A percentile compares a stretch with the other conserved stretches of the same genome.
These are phyloP conservation scores for Cordyceps cateniannulata DNA, from an alignment of 2,329 filamentous ascomycete genomes.

Conservation along the genomic window DNA sequence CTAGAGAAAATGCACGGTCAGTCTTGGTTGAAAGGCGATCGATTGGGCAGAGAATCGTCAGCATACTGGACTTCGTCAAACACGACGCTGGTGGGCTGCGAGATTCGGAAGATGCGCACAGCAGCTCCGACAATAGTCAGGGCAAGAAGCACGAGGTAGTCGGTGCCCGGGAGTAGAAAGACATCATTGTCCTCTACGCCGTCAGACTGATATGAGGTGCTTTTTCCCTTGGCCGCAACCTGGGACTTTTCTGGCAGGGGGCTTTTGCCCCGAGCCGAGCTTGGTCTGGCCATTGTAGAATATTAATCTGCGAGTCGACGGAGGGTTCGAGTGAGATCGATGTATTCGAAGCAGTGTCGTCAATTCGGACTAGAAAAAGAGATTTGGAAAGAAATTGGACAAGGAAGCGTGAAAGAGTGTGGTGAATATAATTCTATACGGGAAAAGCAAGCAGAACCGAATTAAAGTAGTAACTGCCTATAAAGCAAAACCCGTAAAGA, in stretches of 20 bases:
- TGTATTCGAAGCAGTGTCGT: not conserved
- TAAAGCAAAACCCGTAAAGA: slow-evolving; percentile 8
- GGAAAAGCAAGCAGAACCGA: slow-evolving; percentile 1
- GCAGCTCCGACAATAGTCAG: slow-evolving; percentile 70
- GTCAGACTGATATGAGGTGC: slow-evolving; percentile 63
- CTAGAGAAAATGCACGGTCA: slow-evolving; percentile 38
- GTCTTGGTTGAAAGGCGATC: not conserved
- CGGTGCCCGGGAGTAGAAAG: slow-evolving; percentile 73
- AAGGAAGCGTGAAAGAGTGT: slow-evolving; percentile 17
- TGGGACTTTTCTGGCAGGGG: slow-evolving; percentile 29
- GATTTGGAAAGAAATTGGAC: not conserved
- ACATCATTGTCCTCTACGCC: slow-evolving; percentile 87
- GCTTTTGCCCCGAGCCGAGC: slow-evolving; percentile 29
- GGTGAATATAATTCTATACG: slow-evolving; percentile 14
- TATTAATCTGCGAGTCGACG: not conserved
- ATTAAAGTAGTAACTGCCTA: slow-evolving; percentile 16
- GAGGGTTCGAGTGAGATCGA: not conserved
- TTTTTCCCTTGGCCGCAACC: slow-evolving; percentile 26
- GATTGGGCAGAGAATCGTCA: not conserved
- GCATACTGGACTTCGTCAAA: slow-evolving; percentile 99
- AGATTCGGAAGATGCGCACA: slow-evolving; percentile 91
- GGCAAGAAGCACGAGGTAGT: slow-evolving; percentile 70
- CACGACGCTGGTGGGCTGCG: slow-evolving; percentile 91
- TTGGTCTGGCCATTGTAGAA: slow-evolving; percentile 28
- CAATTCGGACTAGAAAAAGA: not conserved